Evolutionary conservation across 2,329 filamentous ascomycete species (phyloP), one percentile per base, ranked within the genome.

Genomic region (Apiospora arundinis): DNA sequence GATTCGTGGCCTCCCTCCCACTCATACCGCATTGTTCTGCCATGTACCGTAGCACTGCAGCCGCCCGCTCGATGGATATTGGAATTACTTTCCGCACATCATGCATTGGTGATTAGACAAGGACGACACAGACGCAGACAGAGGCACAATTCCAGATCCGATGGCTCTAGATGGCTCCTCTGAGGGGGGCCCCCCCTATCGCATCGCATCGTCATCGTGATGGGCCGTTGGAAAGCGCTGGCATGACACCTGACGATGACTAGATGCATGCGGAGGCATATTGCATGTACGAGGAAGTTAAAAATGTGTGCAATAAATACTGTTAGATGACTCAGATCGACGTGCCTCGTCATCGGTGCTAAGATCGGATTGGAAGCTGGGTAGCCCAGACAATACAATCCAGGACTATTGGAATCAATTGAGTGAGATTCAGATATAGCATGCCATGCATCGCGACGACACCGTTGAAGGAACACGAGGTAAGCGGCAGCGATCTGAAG

Each of bases 41-140:
- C 32, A 56, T 56, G 49, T 28, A 56, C 52, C 52, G 52, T 60
- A 9, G 52, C 52, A 60, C 52, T 60, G 52, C 28, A 63, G 32
- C 56, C 56, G 12, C 11, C 32, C 56, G 56, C 32, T 12, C 56
- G 56, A 63, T 63, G 56, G 56, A 40, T 63, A 40, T n/a, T 32
- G n/a, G 56, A 40, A 63, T 14, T 23, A 5, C 9, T 5, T 14
- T 12, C 48, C 25, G 23, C 16, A 25, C 56, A 63, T 63, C 56
- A 63, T 63, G 56, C 56, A 63, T 40, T 63, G 56, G 56, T 40
- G 56, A 63, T 63, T 37, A 63, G 32, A 40, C 56, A 63, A 14
- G 56, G 56, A 63, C 56, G 18, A 40, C 56, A 63, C 56, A 40
- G 32, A 40, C 56, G 40, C 56, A 56, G 14, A n/a, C 45, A 48